Base-by-base conservation (phyloP, 1,284 basidiomycete species). In the Ustanciosporium gigantosporum region DNA sequence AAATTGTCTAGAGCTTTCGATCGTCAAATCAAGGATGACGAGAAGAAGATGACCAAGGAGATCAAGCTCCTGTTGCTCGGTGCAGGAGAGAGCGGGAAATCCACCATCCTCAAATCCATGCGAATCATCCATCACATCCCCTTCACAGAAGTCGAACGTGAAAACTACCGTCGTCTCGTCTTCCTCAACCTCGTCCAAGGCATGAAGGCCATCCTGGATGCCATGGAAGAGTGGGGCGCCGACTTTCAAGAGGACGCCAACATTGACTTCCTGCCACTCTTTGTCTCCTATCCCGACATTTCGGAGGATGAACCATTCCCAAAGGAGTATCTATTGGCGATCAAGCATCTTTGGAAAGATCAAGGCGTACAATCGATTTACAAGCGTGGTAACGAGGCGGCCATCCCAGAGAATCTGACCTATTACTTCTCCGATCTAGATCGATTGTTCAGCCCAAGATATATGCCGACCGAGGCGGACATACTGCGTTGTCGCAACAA, bases 91-190 rank as follows among this genome's bases (percentile, higher is more conserved):
- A 90, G 88, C 24, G 92, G 92, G 35, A 96, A 96, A 80, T 91
- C 89, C 11, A 95, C 92, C 4, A 83, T 92, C 66, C 83, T 92
- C 76, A 91, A 91, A 86, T 89, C 91, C 86, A 91, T 91, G 89
- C 86, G 90, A 22, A 81, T 91, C 34, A 91, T 91, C 55, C 89
- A 91, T 78, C 83, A 84, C 59, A 81, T 89, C 2, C 86, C 87
- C 0, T 91, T 91, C 79, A 84, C 86, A 0, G 39, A 82, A 0
- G 84, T 85, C 73, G 89, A 92, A 78, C 84, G 87, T 36, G 90
- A 91, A 57, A 68, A 74, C 35, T 79, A 73, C 53, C 87, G 91
- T 2, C 90, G 93, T 68, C 85, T 95, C 29, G 87, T 93, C 11
- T 97, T 94, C 77, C 86, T 87, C 73, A 97, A 97, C 79, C 81